Conservation (phyloP, 306 rosid species). For the Cicer yamashitae region DNA sequence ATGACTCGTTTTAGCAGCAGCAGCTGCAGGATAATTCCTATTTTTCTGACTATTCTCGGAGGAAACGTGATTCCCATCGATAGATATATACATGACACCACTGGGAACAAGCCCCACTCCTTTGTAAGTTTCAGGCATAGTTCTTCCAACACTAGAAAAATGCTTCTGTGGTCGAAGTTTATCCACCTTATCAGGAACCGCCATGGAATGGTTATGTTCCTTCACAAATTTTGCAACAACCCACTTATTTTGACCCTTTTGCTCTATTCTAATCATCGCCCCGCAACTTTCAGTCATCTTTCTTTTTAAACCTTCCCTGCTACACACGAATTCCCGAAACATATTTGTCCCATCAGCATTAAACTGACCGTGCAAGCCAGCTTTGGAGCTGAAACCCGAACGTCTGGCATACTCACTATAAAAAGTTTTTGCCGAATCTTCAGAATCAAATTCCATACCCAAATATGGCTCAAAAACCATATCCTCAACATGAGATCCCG, state of each 20-base stretch:
- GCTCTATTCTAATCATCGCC: constrained; percentile 82
- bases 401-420: constrained; percentile 76
- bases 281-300: constrained; percentile 67
- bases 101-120: constrained; percentile 87
- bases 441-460: constrained; percentile 84
- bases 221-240: constrained; percentile 77
- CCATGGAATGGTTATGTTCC: constrained; percentile 82
- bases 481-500: constrained; percentile 54
- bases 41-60: constrained; percentile 57
- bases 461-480: constrained; percentile 62
- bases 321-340: constrained; percentile 73
- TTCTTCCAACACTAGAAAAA: constrained; percentile 85
- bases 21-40: constrained; percentile 52
- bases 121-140: constrained; percentile 70
- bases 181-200: constrained; percentile 62
- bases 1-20: constrained; percentile 55
- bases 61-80: constrained; percentile 63
- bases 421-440: constrained; percentile 71
- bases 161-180: constrained; percentile 74
- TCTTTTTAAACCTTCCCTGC: constrained; percentile 75
- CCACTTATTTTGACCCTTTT: constrained; percentile 75
- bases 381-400: constrained; percentile 71
- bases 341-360: constrained; percentile 60
- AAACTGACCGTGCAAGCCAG: constrained; percentile 58
- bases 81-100: constrained; percentile 86